Evolutionary conservation across 371 early-diverging fungal species (phyloP), one percentile per base, ranked within the genome.

Genomic region (Mucor piriformis): DNA sequence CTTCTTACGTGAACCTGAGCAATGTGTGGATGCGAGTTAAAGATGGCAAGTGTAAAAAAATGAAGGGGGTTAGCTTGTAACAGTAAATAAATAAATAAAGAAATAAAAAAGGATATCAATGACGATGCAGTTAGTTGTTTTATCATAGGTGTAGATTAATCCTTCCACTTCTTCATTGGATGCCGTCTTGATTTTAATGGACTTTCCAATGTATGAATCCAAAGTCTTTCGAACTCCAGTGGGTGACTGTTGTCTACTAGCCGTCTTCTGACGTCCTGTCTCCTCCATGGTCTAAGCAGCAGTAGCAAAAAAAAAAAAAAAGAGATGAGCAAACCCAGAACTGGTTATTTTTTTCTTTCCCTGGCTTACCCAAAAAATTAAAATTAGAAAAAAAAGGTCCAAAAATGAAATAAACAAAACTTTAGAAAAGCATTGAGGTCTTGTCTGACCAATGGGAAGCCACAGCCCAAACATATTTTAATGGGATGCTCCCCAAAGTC

Each of bases 121-220:
- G 51, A 82, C 87, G 66, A 88, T 63, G 57, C 84, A 83, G 68
- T 85, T 86, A 50, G 85, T 83, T 48, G 70, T 72, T 33, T 72
- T 61, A 68, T 88, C 89, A 52, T 74, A 83, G 2, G 89, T 80
- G 64, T 79, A 88, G 52, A 88, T 77, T 42, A 72, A 68, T 23
- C 89, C 89, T 33, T 85, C 80, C 50, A 81, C 66, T 61, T 78
- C 73, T 65, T 86, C 86, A 69, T 83, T 80, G 33, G 70, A 66
- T 43, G 61, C 60, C 0, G 86, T 85, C 59, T 81, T 83, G 50
- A 85, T 65, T 63, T 77, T 81, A 72, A 88, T 81, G 24, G 57
- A 53, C 34, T 73, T 63, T 27, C 85, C 88, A 53, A 87, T 44
- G 10, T 74, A 38, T 11, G 51, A 35, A 21, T 73, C 69, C 48